Base-by-base conservation (phyloP, 2,329 filamentous ascomycete genomes). In the Ilyonectria robusta region DNA sequence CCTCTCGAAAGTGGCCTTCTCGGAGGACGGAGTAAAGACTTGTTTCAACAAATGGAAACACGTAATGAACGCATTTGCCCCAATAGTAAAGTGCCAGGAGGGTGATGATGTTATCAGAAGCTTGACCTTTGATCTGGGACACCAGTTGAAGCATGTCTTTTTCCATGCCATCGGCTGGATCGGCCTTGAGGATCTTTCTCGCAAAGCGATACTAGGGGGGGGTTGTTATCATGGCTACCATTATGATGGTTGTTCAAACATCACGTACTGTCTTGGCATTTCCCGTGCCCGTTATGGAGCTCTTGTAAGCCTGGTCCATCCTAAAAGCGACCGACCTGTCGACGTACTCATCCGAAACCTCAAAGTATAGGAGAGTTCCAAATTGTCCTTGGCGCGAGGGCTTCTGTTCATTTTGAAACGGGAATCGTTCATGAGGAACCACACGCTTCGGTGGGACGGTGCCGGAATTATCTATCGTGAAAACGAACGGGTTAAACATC, bases 21-120 rank as follows among this genome's bases (percentile, higher is more conserved):
- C 33, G 29, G 44, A 63, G 60, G 11, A 42, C 29, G 7, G 13
- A 8, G 11, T 4, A 23, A 4, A 63, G 53, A n/a, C 57, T 53
- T 10, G 44, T 33, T 11, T 58, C 33, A 7, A 63, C 19, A 8
- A n/a, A 58, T 9, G 60, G 60, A 6, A 63, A 63, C 1, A 63
- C 44, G 3, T 50, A 63, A 6, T 63, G 44, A 33, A 50, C 23
- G 10, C 57, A 11, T 4, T 51, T 17, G 4, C 35, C 53, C 53
- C 60, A 63, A 1, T 21, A 40, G 26, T 63, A 63, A 19, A 44
- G 57, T 9, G 46, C 26, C 15, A 63, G 53, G 2, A 63, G 19
- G 17, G 44, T 58, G 23, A 63, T 7, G 8, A 63, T 58, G 33
- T 63, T 63, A 1, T 33, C 2, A 8, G 60, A 35, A 11, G 11